Evolutionary conservation across 2,329 filamentous ascomycete genomes (phyloP), one percentile per base, ranked within the genome.

Genomic region (Apiospora saccharicola): DNA sequence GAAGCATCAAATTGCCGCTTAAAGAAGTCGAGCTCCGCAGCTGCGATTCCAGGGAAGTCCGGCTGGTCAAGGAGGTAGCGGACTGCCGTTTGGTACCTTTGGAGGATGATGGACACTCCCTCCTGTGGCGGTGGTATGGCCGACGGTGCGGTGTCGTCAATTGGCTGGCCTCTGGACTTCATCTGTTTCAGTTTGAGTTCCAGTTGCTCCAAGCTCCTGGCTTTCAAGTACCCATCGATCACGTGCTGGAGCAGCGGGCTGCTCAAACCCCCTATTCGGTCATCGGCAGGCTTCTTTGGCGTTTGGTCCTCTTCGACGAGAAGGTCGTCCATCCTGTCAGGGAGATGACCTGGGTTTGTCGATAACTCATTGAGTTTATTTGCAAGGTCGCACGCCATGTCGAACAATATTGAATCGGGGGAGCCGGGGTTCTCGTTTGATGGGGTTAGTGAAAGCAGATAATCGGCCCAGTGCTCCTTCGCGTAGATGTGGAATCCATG

Each of bases 401-500:
- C 19, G n/a, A 70, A 70, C 5, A 72, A 43, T 8, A 2, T 10
- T 3, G 22, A 2, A 16, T 37, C 34, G 1, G 3, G 34, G 30
- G n/a, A 12, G 16, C 4, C 16, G 10, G 14, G 3, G 0, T 24
- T 10, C 0, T n/a, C 19, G 30, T 41, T 6, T 24, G n/a, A 24
- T 19, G n/a, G 4, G 12, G 26, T 64, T 16, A 70, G 34, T 12
- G 67, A 49, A 12, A 81, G 71, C 2, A 82, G 30, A 73, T 78
- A 77, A 3, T 82, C 79, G 0, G 73, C 68, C 80, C 80, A 82
- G 69, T 76, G 76, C 30, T 81, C 76, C 0, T 74, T 76, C 2
- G 80, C 76, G 70, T 81, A 81, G 3, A 80, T 49, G 46, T 80
- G 79, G 1, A 82, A 75, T 0, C 76, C 79, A 70, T 81, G 77